phyloP scores from a whole-genome alignment of 768 basidiomycete genomes.

The Tulasnella sp. region DNA sequence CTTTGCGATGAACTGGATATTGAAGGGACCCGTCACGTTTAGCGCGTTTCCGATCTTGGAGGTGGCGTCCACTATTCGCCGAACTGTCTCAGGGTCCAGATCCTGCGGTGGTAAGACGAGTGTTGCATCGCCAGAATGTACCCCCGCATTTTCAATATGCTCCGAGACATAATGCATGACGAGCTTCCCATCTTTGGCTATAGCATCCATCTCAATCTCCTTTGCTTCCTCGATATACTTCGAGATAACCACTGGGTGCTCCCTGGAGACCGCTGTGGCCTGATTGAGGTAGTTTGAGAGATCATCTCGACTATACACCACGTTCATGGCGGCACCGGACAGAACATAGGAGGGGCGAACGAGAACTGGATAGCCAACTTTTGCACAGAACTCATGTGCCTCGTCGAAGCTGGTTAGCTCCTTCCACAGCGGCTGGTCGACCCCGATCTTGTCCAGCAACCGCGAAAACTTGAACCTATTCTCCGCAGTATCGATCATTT shows the following conservation, averaged over 20 bases:
- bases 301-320: conserved; percentile 87
- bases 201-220: conserved; percentile 99
- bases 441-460: conserved; percentile 91
- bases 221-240: conserved; percentile 99
- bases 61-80: conserved; percentile 92
- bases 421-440: conserved; percentile 96
- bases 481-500: conserved; percentile 99
- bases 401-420: conserved; percentile 86
- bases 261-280: conserved; percentile 90
- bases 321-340: conserved; percentile 99
- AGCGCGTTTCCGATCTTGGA: conserved; percentile 95
- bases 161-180: conserved; percentile 99
- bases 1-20: conserved; percentile 99
- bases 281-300: conserved; percentile 84
- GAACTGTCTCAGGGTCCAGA: conserved; percentile 90
- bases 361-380: conserved; percentile 89
- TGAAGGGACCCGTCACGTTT: conserved; percentile 96
- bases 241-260: conserved; percentile 94
- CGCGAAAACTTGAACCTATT: conserved; percentile 99
- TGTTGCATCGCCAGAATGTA: conserved; percentile 97
- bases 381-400: conserved; percentile 78
- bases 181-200: conserved; percentile 94
- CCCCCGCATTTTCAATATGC: conserved; percentile 97
- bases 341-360: conserved; percentile 97
- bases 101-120: conserved; percentile 97